A percentile compares a stretch with the other conserved stretches of the same genome.
Evolutionary conservation across 345 rosid genomes (phyloP).

Genomic region (Lepidium sativum): DNA sequence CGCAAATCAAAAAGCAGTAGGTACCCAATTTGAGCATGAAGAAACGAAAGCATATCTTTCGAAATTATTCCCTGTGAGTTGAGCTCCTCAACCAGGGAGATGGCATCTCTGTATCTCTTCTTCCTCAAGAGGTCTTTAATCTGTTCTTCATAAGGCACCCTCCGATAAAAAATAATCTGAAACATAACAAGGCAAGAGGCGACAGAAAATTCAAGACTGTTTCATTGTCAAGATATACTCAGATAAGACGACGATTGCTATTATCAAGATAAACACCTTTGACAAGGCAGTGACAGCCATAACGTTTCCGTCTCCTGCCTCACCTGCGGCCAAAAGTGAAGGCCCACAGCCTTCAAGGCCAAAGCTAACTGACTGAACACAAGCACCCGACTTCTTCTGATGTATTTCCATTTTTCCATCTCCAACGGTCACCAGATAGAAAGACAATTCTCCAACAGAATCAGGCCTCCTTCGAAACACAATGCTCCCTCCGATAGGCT

Average conservation of each 20-base stretch:
- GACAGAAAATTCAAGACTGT: background rate
- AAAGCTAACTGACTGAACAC: conserved; percentile 64
- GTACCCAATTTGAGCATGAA: conserved; percentile 98
- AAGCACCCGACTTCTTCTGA: conserved; percentile 69
- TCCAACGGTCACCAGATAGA: conserved; percentile 53
- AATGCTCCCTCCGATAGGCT: conserved; percentile 94
- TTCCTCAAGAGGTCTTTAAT: conserved; percentile 86
- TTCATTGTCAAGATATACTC: conserved; percentile 9
- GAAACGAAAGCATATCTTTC: conserved; percentile 77
- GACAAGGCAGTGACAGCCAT: conserved; percentile 53
- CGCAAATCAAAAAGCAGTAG: conserved; percentile 89
- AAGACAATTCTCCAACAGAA: conserved; percentile 60
- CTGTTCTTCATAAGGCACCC: conserved; percentile 81
- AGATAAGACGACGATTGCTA: background rate
- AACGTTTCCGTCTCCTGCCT: conserved; percentile 42
- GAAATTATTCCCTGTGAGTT: conserved; percentile 72
- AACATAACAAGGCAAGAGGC: conserved; percentile 21
- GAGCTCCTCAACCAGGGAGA: conserved; percentile 84
- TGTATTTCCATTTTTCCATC: conserved; percentile 88
- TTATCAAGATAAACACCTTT: conserved; percentile 41
- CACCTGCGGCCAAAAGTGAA: conserved; percentile 50
- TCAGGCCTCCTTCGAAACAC: conserved; percentile 64
- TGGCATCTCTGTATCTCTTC: conserved; percentile 83
- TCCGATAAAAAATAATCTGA: conserved; percentile 59
- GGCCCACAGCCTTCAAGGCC: conserved; percentile 63